Base-by-base conservation (phyloP, 2,329 filamentous ascomycete species). In the Trichoderma atrobrunneum region DNA sequence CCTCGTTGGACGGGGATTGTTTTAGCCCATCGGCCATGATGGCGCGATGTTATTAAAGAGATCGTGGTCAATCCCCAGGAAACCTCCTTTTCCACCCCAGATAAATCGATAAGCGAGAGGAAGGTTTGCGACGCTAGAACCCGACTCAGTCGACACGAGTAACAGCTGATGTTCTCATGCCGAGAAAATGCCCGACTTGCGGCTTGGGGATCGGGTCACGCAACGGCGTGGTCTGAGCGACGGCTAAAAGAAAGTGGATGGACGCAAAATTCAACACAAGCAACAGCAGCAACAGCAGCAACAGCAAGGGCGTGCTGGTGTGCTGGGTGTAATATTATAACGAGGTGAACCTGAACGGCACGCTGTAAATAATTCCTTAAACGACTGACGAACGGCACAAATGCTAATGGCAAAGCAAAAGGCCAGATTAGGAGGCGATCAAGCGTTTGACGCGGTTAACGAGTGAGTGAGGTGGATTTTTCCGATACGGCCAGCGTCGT, bases 1-100 rank as follows among this genome's bases (percentile, higher is more conserved):
- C 39, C 28, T 59, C 62, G 34, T 63, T 63, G 5, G 54, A 59
- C n/a, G 51, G 61, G 21, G 63, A 39, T 24, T 39, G 39, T 48
- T 64, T 72, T 10, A 36, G 32, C 24, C 57, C 70, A 26, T 73
- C 72, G 24, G 68, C 48, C 72, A 73, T 73, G 64, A 51, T 63
- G 65, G 63, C 66, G 51, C 51, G 39, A 66, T 34, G 70, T n/a
- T 28, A 70, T 70, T 32, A 51, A 62, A 59, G 39, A 30, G 61
- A 71, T 57, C 21, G 43, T 30, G 43, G 18, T 34, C 18, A 28
- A 16, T 34, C 64, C 64, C 51, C 51, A 24, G 51, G 18, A 59
- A 43, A 32, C 32, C 11, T 43, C 51, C 18, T 67, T 26, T 68
- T 10, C 28, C 21, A 30, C 57, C 28, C 28, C 57, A 28, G 57